phyloP scores from a whole-genome alignment of 257 asterid species.

The Fraxinus quadrangulata region DNA sequence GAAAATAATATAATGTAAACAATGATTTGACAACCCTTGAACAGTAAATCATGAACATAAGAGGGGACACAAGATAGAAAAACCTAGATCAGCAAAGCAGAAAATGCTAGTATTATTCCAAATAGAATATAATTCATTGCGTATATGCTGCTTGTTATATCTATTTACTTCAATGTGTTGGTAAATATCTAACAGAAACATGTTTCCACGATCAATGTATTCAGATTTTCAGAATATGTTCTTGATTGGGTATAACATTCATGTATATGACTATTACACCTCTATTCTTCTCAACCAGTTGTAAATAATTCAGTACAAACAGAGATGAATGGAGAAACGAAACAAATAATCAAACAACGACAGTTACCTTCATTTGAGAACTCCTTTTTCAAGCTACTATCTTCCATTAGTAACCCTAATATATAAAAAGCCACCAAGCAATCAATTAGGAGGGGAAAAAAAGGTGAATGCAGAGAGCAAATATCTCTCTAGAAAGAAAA shows the following conservation, averaged over 20 bases:
- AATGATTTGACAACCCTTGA: conserved; percentile 1
- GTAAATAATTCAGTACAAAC: conserved; percentile 10
- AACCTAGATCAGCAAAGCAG: not conserved
- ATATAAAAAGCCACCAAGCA: conserved; percentile 24
- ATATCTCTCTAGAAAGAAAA: not conserved
- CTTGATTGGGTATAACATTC: not conserved
- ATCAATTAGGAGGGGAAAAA: not conserved
- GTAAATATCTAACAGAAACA: not conserved
- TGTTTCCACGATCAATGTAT: not conserved
- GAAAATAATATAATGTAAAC: conserved; percentile 13
- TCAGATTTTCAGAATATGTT: not conserved
- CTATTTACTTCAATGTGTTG: not conserved
- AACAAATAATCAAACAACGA: conserved; percentile 9
- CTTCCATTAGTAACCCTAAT: conserved; percentile 37
- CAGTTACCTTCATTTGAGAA: conserved; percentile 38
- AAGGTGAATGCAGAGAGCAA: not conserved
- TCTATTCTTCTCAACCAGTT: conserved; percentile 9
- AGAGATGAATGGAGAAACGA: conserved; percentile 1
- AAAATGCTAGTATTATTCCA: not conserved
- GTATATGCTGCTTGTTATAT: not conserved
- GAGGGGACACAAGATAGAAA: conserved; percentile 8
- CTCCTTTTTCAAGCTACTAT: conserved; percentile 24
- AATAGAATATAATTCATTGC: conserved; percentile 9
- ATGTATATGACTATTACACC: not conserved
- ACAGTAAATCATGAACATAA: conserved; percentile 19